Conservation (phyloP, 164 flowering plant species). For the Macadamia tetraphylla region DNA sequence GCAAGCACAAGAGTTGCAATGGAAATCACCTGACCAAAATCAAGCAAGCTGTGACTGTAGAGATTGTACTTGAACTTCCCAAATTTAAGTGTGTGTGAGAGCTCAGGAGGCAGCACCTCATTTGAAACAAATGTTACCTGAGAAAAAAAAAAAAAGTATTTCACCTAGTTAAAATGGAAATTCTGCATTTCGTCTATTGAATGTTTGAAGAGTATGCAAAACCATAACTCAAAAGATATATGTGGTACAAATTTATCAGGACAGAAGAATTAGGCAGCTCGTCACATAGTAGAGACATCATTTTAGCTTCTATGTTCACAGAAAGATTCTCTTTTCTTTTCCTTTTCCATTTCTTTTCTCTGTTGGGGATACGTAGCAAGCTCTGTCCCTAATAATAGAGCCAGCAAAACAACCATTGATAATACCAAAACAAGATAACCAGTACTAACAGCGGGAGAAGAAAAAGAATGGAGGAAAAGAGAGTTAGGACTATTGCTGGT, state of each 20-base stretch:
- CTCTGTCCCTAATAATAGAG: too few species aligned
- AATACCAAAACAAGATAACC: too few species aligned
- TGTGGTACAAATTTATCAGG: not conserved
- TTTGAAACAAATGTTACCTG: slow-evolving; percentile 92
- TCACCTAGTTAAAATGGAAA: not conserved
- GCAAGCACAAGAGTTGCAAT: not conserved
- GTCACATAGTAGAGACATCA: not conserved
- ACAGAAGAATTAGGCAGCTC: not conserved
- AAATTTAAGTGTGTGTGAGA: slow-evolving; percentile 48
- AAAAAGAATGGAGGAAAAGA: too few species aligned
- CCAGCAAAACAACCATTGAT: too few species aligned
- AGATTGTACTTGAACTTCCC: slow-evolving; percentile 70
- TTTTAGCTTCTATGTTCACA: not conserved
- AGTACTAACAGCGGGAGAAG: too few species aligned
- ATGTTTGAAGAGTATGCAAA: not conserved
- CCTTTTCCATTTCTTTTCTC: too few species aligned
- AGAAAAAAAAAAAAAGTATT: slow-evolving; percentile 5
- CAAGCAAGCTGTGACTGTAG: slow-evolving; percentile 93
- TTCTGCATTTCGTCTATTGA: not conserved
- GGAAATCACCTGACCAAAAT: slow-evolving; percentile 81
- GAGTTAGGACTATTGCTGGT: too few species aligned
- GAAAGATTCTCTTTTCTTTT: too few species aligned
- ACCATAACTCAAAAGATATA: not conserved
- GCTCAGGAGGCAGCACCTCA: slow-evolving; percentile 67
- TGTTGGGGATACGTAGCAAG: too few species aligned